phyloP scores from a whole-genome alignment of 1,284 basidiomycete genomes.

The Leccinum angustisporum region DNA sequence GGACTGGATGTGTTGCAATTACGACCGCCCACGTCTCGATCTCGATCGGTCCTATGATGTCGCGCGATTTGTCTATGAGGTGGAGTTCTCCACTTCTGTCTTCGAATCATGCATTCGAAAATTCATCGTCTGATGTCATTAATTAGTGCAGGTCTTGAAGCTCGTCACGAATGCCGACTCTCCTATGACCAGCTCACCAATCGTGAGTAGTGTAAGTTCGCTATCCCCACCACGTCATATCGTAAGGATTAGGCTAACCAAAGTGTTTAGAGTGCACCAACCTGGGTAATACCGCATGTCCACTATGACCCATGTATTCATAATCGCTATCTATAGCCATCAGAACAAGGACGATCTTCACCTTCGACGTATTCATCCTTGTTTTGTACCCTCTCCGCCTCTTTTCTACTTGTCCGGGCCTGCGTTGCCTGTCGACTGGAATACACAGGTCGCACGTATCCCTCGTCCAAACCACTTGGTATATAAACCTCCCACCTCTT shows the following conservation, averaged over 20 bases:
- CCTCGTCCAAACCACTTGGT: conserved; percentile 12
- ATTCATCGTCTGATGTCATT: too few relatives aligned
- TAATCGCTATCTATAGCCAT: too few relatives aligned
- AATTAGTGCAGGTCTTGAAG: neutral
- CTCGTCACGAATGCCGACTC: neutral
- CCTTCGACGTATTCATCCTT: neutral
- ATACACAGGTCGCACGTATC: conserved; percentile 13
- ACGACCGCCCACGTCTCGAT: conserved; percentile 1
- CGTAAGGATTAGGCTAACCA: too few relatives aligned
- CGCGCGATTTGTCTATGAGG: neutral
- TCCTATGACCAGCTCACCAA: neutral
- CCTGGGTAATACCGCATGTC: neutral
- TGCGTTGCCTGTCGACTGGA: conserved; percentile 5
- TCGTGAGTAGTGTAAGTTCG: neutral
- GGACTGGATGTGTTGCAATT: conserved; percentile 16
- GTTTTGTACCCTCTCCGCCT: neutral
- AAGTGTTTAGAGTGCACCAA: too few relatives aligned
- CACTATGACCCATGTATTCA: too few relatives aligned
- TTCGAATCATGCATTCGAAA: too few relatives aligned
- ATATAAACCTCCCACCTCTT: neutral
- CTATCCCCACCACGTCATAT: neutral
- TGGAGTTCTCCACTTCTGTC: neutral
- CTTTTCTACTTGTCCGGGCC: neutral
- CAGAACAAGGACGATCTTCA: neutral
- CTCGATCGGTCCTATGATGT: neutral